These are phyloP conservation scores for Crucibulum laeve DNA, from an alignment of 768 basidiomycete genomes.

Conservation along the genomic window DNA sequence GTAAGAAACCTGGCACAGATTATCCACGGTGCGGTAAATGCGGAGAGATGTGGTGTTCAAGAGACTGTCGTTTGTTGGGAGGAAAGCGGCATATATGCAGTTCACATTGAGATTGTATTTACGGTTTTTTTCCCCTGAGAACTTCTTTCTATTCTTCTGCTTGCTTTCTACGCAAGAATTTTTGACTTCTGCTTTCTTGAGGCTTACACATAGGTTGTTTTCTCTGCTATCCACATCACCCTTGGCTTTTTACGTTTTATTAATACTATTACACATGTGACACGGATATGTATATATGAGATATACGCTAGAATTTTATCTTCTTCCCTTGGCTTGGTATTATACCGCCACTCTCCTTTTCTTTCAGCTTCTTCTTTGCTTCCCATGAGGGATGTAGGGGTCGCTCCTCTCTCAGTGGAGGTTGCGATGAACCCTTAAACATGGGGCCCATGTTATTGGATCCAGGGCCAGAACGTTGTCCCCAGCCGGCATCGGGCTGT, in stretches of 20 bases:
- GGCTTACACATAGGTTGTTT: too few species aligned
- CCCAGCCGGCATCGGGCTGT: slow-evolving; percentile 21
- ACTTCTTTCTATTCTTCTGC: too few species aligned
- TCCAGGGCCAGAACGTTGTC: slow-evolving; percentile 7
- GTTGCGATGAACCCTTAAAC: slow-evolving; percentile 3
- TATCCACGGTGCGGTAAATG: slow-evolving; percentile 64
- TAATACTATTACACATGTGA: too few species aligned
- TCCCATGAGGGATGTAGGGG: slow-evolving; percentile 95
- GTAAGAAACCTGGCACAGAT: slow-evolving; percentile 46
- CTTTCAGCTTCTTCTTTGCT: slow-evolving; percentile 80
- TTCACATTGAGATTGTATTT: too few species aligned
- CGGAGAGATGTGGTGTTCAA: slow-evolving; percentile 58
- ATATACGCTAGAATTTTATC: slow-evolving; percentile 55
- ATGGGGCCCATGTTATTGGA: slow-evolving; percentile 1
- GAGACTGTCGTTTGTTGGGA: slow-evolving; percentile 50
- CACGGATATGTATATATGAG: slow-evolving; percentile 1
- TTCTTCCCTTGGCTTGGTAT: slow-evolving; percentile 78
- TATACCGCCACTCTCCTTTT: slow-evolving; percentile 59
- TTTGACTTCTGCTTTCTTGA: too few species aligned
- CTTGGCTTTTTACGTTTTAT: too few species aligned
- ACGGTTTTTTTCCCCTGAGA: too few species aligned
- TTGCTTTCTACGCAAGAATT: too few species aligned
- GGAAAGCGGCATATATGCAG: slow-evolving; percentile 49
- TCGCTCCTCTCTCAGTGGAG: slow-evolving; percentile 19
- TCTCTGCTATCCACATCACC: too few species aligned